Evolutionary conservation across 2,329 filamentous ascomycete genomes (phyloP).

Genomic region (Penicillium sclerotiorum): DNA sequence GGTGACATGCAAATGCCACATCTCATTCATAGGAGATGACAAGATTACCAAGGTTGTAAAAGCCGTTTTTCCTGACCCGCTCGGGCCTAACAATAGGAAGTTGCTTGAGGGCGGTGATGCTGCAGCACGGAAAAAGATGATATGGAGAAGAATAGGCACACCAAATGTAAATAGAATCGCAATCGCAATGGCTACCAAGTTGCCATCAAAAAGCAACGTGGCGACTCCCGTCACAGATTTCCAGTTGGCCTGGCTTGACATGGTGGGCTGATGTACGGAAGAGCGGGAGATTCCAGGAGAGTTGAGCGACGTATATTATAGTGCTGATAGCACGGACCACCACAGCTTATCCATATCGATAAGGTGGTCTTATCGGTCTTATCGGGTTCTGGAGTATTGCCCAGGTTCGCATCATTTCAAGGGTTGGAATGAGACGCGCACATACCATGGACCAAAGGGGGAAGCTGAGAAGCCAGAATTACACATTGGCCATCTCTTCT

Average conservation of each 20-base stretch:
- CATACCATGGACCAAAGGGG: conserved; percentile 18
- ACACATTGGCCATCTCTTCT: not conserved
- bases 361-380: conserved; percentile 10
- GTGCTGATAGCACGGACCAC: conserved; percentile 19
- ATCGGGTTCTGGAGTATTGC: conserved; percentile 18
- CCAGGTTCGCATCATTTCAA: conserved; percentile 15
- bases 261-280: conserved; percentile 19
- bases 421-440: conserved; percentile 15
- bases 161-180: conserved; percentile 71
- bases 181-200: conserved; percentile 58
- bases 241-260: conserved; percentile 39
- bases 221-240: conserved; percentile 40
- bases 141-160: conserved; percentile 76
- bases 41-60: conserved; percentile 72
- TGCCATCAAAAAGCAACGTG: conserved; percentile 48
- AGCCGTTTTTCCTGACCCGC: conserved; percentile 83
- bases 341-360: not conserved
- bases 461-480: not conserved
- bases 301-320: not conserved
- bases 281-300: conserved; percentile 3
- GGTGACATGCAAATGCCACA: not conserved
- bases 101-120: conserved; percentile 68
- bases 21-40: not conserved
- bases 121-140: conserved; percentile 68
- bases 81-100: conserved; percentile 78